Evolutionary conservation across 306 rosid genomes (phyloP).

Genomic region (Cyamopsis tetragonoloba): DNA sequence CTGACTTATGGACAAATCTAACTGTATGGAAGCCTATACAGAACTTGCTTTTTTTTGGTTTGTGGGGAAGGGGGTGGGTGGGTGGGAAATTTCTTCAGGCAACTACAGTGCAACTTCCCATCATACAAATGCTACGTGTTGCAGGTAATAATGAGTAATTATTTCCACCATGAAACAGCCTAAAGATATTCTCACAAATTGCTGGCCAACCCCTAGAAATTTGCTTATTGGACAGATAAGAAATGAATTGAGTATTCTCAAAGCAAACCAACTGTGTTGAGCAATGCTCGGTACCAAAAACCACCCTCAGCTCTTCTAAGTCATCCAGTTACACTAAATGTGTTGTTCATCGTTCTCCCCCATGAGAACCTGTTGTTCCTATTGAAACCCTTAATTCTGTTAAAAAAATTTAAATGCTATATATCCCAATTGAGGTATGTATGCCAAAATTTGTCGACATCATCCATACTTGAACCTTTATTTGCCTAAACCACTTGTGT

Average conservation of each 20-base stretch:
- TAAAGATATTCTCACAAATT: conserved; percentile 30
- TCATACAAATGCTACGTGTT: conserved; percentile 33
- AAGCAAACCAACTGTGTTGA: conserved; percentile 27
- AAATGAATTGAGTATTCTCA: conserved; percentile 31
- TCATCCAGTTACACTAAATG: conserved; percentile 29
- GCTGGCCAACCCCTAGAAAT: conserved; percentile 25
- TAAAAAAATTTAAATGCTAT: conserved; percentile 39
- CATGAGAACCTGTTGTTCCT: conserved; percentile 36
- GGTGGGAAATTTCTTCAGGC: conserved; percentile 25
- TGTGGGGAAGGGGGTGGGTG: conserved; percentile 7
- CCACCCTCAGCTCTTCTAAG: conserved; percentile 37
- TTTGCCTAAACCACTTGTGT: conserved; percentile 30
- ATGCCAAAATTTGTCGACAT: conserved; percentile 36
- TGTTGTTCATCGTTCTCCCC: conserved; percentile 38
- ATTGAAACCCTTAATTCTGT: conserved; percentile 38
- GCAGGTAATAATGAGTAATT: conserved; percentile 34
- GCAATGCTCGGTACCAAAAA: conserved; percentile 20
- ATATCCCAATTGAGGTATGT: conserved; percentile 41
- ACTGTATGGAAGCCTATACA: conserved; percentile 48
- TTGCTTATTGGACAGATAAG: conserved; percentile 47
- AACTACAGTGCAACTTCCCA: conserved; percentile 35
- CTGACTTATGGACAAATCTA: conserved; percentile 32
- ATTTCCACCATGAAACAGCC: conserved; percentile 28
- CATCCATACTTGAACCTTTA: conserved; percentile 33
- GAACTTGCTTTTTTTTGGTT: conserved; percentile 25